phyloP scores from a whole-genome alignment of 441 rosid species.

The Erodium moschatum region DNA sequence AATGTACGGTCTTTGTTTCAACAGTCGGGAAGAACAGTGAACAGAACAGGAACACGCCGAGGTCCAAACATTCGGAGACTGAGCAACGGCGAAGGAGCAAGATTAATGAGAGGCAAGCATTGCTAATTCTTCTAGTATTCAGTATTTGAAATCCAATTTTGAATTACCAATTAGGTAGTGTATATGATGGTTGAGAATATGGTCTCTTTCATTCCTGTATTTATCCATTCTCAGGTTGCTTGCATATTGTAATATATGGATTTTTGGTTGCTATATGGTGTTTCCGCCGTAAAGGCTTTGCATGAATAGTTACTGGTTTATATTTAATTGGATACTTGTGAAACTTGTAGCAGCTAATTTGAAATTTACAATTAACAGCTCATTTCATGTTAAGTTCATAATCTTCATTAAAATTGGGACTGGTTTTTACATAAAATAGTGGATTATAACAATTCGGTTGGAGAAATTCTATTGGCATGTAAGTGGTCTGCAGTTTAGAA shows the following conservation, averaged over 20 bases:
- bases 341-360: not conserved
- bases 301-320: too few relatives aligned
- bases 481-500: not conserved
- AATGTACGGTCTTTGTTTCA: not conserved
- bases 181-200: not conserved
- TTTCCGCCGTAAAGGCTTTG: too few relatives aligned
- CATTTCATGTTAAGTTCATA: too few relatives aligned
- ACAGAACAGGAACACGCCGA: constrained; percentile 29
- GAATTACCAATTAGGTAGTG: not conserved
- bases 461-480: not conserved
- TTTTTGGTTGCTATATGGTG: not conserved
- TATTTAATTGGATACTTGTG: not conserved
- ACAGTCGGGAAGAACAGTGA: constrained; percentile 27
- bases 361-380: too few relatives aligned
- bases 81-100: constrained; percentile 64
- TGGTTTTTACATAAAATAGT: too few relatives aligned
- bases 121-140: not conserved
- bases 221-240: not conserved
- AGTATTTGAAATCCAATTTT: not conserved
- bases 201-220: not conserved
- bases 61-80: constrained; percentile 56
- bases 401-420: too few relatives aligned
- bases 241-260: not conserved
- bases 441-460: not conserved
- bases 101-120: constrained; percentile 48